These are phyloP conservation scores for Hansfordia pulvinata DNA, from an alignment of 2,329 filamentous ascomycete species.

Conservation along the genomic window DNA sequence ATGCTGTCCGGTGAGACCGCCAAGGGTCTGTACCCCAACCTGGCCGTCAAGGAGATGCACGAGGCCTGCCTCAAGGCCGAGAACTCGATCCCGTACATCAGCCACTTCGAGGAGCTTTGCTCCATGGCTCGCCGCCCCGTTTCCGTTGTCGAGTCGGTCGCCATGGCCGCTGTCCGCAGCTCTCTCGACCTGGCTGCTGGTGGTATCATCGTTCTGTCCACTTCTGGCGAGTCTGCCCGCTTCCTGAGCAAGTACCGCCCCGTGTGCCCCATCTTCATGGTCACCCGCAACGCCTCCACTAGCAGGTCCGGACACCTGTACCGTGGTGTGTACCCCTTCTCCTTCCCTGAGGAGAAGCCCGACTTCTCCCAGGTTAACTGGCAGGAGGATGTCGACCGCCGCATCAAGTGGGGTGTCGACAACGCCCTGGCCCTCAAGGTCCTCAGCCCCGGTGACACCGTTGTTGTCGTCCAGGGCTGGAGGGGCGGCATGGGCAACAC, in stretches of 20 bases:
- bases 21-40: constrained; percentile 87
- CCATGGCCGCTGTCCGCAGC: constrained; percentile 92
- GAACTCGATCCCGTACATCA: constrained; percentile 94
- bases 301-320: constrained; percentile 90
- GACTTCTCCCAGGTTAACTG: constrained; percentile 88
- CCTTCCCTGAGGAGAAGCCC: constrained; percentile 84
- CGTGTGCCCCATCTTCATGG: constrained; percentile 99
- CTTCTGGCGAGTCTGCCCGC: constrained; percentile 86
- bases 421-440: constrained; percentile 75
- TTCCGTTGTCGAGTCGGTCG: constrained; percentile 81
- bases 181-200: constrained; percentile 94
- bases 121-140: constrained; percentile 72
- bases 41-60: constrained; percentile 96
- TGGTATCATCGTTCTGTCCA: constrained; percentile 91
- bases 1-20: constrained; percentile 99
- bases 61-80: constrained; percentile 94
- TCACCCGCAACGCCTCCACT: constrained; percentile 74
- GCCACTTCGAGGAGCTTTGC: constrained; percentile 90
- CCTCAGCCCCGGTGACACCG: constrained; percentile 56
- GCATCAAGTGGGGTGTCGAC: constrained; percentile 92
- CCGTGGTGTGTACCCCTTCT: constrained; percentile 95
- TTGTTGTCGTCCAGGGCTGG: constrained; percentile 83
- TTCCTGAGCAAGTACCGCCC: constrained; percentile 97
- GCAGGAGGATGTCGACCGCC: constrained; percentile 97
- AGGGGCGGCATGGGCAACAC: constrained; percentile 86